Evolutionary conservation across 192 early-diverging fungal species (phyloP).

Genomic region (Backusella macrospora): DNA sequence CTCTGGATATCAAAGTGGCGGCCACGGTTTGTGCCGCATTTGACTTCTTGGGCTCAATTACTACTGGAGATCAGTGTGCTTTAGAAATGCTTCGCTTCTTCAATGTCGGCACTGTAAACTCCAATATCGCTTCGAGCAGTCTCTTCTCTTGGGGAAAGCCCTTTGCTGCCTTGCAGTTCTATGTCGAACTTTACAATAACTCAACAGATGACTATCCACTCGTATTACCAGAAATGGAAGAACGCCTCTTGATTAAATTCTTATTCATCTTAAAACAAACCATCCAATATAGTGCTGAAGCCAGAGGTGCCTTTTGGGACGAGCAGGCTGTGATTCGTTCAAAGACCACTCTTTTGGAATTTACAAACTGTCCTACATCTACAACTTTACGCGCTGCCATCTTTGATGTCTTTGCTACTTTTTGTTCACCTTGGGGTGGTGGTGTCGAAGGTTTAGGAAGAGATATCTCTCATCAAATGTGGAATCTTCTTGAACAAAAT

Average conservation of each 20-base stretch:
- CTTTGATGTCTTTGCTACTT: constrained; percentile 80
- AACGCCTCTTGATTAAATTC: constrained; percentile 79
- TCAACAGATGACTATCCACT: constrained; percentile 29
- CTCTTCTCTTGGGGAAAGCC: constrained; percentile 81
- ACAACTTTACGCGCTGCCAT: constrained; percentile 84
- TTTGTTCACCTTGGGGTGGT: constrained; percentile 62
- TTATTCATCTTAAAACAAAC: constrained; percentile 77
- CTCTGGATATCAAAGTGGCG: constrained; percentile 57
- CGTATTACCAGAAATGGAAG: constrained; percentile 52
- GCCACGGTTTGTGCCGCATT: constrained; percentile 73
- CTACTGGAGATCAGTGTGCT: constrained; percentile 75
- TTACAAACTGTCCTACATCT: constrained; percentile 75
- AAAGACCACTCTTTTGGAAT: constrained; percentile 71
- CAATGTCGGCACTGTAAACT: constrained; percentile 26
- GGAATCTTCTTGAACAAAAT: constrained; percentile 76
- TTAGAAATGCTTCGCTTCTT: constrained; percentile 62
- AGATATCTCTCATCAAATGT: constrained; percentile 75
- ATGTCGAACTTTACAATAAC: constrained; percentile 48
- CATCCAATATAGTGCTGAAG: constrained; percentile 73
- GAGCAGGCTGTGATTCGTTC: constrained; percentile 70
- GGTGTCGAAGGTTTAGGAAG: constrained; percentile 42
- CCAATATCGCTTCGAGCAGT: constrained; percentile 22
- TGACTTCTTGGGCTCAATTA: constrained; percentile 81
- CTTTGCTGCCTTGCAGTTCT: constrained; percentile 76
- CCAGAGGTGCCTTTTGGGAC: constrained; percentile 64